phyloP scores from a whole-genome alignment of 2,329 filamentous ascomycete genomes.

The Pseudocercospora cruenta region DNA sequence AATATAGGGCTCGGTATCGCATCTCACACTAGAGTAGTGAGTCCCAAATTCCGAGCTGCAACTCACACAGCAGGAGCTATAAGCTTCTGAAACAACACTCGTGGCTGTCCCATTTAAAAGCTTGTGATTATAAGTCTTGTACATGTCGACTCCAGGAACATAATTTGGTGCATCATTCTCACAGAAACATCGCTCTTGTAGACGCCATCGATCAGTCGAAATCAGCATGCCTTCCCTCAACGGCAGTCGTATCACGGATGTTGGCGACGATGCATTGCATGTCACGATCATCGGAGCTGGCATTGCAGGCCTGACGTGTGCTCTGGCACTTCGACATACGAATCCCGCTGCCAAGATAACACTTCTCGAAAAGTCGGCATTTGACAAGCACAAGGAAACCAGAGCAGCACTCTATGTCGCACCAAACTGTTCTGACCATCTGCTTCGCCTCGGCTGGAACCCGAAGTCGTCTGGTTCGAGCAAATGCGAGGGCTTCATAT shows the following conservation, averaged over 20 bases:
- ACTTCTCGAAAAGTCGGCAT: conserved; percentile 59
- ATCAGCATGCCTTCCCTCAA: background rate
- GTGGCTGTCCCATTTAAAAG: too few relatives aligned
- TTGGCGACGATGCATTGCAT: conserved; percentile 18
- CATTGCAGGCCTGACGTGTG: conserved; percentile 57
- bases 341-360: conserved; percentile 50
- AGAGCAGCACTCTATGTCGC: conserved; percentile 65
- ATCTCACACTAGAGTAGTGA: too few relatives aligned
- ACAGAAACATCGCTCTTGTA: too few relatives aligned
- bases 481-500: conserved; percentile 11
- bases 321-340: conserved; percentile 56
- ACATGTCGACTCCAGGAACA: background rate
- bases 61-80: too few relatives aligned
- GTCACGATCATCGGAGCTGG: conserved; percentile 49
- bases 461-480: conserved; percentile 29
- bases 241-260: background rate
- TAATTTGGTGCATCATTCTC: background rate
- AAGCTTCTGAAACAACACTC: too few relatives aligned
- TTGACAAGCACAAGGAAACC: conserved; percentile 48
- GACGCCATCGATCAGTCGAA: too few relatives aligned
- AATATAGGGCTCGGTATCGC: too few relatives aligned
- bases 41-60: too few relatives aligned
- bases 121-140: background rate
- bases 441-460: conserved; percentile 41
- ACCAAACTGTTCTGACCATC: conserved; percentile 62